Evolutionary conservation across 257 asterid species (phyloP).

Genomic region (Nemophila menziesii): DNA sequence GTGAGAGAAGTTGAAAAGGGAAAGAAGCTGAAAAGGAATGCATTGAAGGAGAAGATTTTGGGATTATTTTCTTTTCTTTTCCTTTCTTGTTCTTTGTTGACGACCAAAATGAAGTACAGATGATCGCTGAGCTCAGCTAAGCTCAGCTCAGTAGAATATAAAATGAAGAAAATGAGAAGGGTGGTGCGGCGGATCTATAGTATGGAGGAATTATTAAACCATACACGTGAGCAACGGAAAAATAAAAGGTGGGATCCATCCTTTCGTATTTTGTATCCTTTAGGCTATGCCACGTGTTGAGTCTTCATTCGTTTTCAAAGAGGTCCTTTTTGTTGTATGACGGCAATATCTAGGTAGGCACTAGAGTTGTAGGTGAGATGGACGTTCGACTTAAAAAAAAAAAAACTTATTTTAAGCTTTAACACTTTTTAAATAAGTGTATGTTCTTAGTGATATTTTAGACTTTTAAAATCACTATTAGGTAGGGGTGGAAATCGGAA

Average conservation of each 20-base stretch:
- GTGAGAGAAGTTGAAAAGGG: not conserved
- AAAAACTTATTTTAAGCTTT: no score
- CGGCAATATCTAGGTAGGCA: no score
- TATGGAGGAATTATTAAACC: constrained; percentile 1
- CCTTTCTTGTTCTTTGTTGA: not conserved
- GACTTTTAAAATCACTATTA: no score
- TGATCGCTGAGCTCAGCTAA: not conserved
- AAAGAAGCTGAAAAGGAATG: constrained; percentile 7
- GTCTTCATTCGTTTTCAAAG: not conserved
- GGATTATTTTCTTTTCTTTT: constrained; percentile 1
- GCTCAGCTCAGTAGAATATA: not conserved
- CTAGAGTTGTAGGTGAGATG: no score
- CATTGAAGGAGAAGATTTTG: constrained; percentile 19
- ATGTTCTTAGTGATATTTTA: no score
- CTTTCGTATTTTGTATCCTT: constrained; percentile 2
- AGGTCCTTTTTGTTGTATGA: not conserved
- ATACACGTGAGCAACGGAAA: constrained; percentile 3
- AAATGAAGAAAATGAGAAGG: not conserved
- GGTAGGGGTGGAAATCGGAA: no score
- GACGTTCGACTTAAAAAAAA: no score
- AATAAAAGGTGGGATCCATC: constrained; percentile 5
- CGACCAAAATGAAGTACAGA: not conserved
- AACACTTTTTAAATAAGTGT: no score
- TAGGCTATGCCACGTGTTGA: constrained; percentile 9
- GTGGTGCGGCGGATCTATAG: constrained; percentile 4